These are phyloP conservation scores for Skeletonema grethae DNA, from an alignment of 108 stramenopile genomes.

Conservation along the genomic window DNA sequence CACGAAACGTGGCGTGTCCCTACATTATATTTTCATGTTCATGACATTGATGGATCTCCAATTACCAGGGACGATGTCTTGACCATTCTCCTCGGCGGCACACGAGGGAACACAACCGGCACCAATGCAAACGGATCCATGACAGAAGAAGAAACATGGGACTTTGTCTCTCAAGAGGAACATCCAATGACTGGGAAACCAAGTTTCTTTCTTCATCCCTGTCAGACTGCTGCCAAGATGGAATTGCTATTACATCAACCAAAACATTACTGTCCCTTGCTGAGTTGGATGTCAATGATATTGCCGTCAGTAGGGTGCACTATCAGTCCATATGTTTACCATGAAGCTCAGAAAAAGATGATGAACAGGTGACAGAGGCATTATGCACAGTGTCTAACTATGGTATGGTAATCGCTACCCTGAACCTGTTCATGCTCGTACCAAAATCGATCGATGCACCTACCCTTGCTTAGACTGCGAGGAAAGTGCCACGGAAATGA, in stretches of 20 bases:
- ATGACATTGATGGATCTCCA: constrained; percentile 44
- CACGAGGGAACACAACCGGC: background rate
- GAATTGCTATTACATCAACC: constrained; percentile 16
- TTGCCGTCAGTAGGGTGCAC: constrained; percentile 63
- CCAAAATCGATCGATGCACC: too few species aligned
- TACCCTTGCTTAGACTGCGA: too few species aligned
- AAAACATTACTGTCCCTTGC: constrained; percentile 24
- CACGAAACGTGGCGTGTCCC: constrained; percentile 69
- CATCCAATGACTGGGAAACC: constrained; percentile 67
- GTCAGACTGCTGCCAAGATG: constrained; percentile 61
- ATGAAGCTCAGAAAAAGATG: background rate
- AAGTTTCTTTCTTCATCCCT: constrained; percentile 77
- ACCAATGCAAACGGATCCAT: constrained; percentile 16
- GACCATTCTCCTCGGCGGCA: constrained; percentile 6
- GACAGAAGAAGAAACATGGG: constrained; percentile 58
- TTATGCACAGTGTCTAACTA: too few species aligned
- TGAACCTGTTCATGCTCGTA: too few species aligned
- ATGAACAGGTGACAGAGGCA: background rate
- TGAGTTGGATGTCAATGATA: constrained; percentile 83
- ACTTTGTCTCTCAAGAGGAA: constrained; percentile 77
- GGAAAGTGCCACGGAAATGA: too few species aligned
- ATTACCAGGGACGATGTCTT: constrained; percentile 45
- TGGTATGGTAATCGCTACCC: too few species aligned
- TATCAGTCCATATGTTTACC: constrained; percentile 37
- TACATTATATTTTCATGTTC: constrained; percentile 64